phyloP scores from a whole-genome alignment of 176 grass and related monocot genomes.

The Guadua angustifolia region DNA sequence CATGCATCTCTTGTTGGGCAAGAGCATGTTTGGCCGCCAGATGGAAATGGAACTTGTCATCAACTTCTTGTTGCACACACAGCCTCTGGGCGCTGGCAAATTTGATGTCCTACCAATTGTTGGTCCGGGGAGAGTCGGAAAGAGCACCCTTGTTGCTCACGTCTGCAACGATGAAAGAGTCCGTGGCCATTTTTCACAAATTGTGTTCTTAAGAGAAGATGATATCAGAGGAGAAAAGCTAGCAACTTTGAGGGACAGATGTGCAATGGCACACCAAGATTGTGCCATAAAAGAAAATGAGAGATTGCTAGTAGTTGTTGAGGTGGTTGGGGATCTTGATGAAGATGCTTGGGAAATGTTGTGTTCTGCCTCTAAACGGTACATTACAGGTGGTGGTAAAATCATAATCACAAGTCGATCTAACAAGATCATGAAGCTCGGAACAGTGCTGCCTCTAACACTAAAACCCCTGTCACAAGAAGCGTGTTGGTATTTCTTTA shows the following conservation, averaged over 20 bases:
- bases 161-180: slow-evolving; percentile 29
- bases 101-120: neutral
- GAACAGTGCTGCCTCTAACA: neutral
- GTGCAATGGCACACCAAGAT: neutral
- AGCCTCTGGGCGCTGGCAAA: neutral
- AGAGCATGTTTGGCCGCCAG: slow-evolving; percentile 12
- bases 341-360: neutral
- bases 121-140: neutral
- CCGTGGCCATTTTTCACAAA: slow-evolving; percentile 16
- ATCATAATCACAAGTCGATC: slow-evolving; percentile 18
- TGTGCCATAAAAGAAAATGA: neutral
- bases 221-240: neutral
- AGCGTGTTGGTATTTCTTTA: neutral
- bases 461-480: neutral
- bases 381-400: neutral
- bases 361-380: neutral
- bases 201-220: neutral
- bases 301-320: slow-evolving; percentile 41
- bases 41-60: slow-evolving; percentile 5
- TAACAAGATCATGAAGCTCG: neutral
- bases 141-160: neutral
- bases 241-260: no score
- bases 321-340: neutral
- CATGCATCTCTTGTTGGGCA: neutral
- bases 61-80: neutral